Evolutionary conservation across 352 stramenopile genomes (phyloP), one percentile per base, ranked within the genome.

Genomic region (Globisporangium recalcitrans): DNA sequence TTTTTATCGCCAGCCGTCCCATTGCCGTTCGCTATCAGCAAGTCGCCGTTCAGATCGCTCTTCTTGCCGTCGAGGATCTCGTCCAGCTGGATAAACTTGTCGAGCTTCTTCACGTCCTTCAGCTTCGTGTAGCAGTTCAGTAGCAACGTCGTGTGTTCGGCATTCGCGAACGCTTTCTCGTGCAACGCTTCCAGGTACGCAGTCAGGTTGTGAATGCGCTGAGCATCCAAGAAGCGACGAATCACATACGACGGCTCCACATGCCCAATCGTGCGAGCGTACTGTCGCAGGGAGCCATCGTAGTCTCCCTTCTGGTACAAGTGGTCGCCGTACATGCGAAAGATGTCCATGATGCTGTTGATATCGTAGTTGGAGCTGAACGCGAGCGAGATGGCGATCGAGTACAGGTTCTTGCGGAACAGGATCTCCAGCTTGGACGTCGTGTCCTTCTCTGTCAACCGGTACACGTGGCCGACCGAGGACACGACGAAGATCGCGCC

Each of bases 191-290:
- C 97, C 16, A 99, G 80, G 70, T 99, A 99, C 44, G 88, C 88
- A 6, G 97, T 98, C 9, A 99, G 73, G 36, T 98, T 93, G 62
- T 96, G 87, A 68, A 99, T 98, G 47, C 97, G 96, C 52, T 98
- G 96, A 0, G 97, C 94, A 75, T 99, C 97, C 42, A 99, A 70
- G 67, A 98, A 99, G 32, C 95, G 88, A 61, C 96, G 96, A 66
- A 99, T 98, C 40, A 99, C 97, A 67, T 99, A 98, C 5, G 95
- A 99, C 6, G 96, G 91, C 67, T 99, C 97, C 3, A 99, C 77
- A 44, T 98, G 94, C 0, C 97, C 96, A 70, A 99, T 98, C 5
- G 96, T 99, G 38, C 96, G 81, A 51, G 95, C 90, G 71, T 99
- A 99, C 75, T 99, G 96, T n/a, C 96, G 85, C 65, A 99, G 83